Base-by-base conservation (phyloP, 768 basidiomycete species). In the Obba rivulosa region DNA sequence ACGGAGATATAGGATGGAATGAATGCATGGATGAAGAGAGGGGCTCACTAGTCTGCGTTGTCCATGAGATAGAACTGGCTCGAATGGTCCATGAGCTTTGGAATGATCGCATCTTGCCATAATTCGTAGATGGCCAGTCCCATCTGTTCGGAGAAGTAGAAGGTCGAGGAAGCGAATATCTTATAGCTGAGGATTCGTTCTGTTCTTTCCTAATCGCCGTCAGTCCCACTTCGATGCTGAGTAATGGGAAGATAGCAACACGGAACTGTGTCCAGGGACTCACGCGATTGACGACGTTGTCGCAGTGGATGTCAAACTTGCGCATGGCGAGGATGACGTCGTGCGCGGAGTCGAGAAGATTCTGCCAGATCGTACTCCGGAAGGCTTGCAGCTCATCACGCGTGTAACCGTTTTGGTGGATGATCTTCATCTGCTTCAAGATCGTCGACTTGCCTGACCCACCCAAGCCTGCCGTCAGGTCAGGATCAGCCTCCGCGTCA, bases 381-480 rank as follows among this genome's bases (percentile, higher is more conserved):
- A 81, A 95, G 3, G 80, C 74, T 50, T 83, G 73, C 22, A 92
- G 79, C 64, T 96, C 92, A 0, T 85, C 78, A 7, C 69, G 66
- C 2, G 83, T 79, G 68, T 92, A 98, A 11, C 94, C 94, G 52
- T 85, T 82, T 65, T 95, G 89, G 65, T 98, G 89, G 42, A 97
- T 93, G 49, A 97, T 94, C 76, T 95, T 96, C 93, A 98, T 96
- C 67, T 98, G 94, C 64, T 98, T 97, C 28, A 96, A 92, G 55
- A 98, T 92, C 0, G 94, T 98, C 4, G 82, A 85, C 69, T 97
- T 97, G 5, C 94, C 95, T 0, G 87, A 90, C 71, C 94, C 92
- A 58, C 94, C 92, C 13, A 92, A 93, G 47, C 94, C 93, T 94
- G 57, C 14, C 22, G 17, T 22, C n/a, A n/a, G n/a, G n/a, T n/a